These are phyloP conservation scores for Vigna radiata DNA, from an alignment of 306 rosid genomes.

Conservation along the genomic window DNA sequence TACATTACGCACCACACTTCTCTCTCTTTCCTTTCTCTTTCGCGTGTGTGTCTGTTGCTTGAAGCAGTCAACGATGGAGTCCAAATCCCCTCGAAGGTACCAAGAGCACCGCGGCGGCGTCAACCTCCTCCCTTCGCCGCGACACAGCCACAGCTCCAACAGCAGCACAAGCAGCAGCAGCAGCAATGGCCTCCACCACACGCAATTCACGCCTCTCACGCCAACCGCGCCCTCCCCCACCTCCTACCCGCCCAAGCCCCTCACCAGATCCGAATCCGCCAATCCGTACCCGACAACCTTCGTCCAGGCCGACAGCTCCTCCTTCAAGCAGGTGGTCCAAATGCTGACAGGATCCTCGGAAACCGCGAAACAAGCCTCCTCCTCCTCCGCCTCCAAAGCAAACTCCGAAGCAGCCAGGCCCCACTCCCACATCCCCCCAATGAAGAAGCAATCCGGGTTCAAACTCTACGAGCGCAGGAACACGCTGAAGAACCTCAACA, in stretches of 20 bases:
- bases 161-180: constrained; percentile 44
- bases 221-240: constrained; percentile 17
- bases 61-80: constrained; percentile 56
- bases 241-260: constrained; percentile 53
- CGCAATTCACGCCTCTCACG: not conserved
- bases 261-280: constrained; percentile 77
- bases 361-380: constrained; percentile 54
- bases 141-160: constrained; percentile 40
- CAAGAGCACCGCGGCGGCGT: constrained; percentile 5
- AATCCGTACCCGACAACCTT: constrained; percentile 87
- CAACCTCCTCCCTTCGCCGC: constrained; percentile 40
- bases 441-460: constrained; percentile 67
- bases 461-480: constrained; percentile 91
- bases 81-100: constrained; percentile 45
- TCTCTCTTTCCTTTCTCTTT: not conserved
- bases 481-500: constrained; percentile 64
- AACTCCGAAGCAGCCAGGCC: not conserved
- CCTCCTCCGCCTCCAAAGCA: constrained; percentile 37
- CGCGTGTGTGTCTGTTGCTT: not conserved
- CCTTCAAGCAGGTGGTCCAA: constrained; percentile 93
- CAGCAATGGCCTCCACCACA: constrained; percentile 48
- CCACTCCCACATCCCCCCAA: constrained; percentile 65
- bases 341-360: constrained; percentile 89
- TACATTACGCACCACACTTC: not conserved
- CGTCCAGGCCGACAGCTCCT: constrained; percentile 81